Evolutionary conservation across 495 filamentous ascomycete species (phyloP).

Genomic region (Penicillium waksmanii): DNA sequence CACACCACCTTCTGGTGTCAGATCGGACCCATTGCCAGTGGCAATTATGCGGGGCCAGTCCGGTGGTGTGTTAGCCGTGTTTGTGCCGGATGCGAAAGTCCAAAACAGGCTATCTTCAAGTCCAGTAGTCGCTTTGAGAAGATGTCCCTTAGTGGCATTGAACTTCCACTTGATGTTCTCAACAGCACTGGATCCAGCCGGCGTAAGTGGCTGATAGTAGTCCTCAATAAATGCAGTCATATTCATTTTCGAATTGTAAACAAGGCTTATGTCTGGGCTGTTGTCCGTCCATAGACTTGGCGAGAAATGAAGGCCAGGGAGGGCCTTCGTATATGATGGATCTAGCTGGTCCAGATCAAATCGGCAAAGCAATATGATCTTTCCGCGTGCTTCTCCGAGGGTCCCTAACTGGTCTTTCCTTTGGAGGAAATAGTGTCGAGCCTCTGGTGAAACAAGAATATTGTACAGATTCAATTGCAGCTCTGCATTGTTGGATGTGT

Average conservation of each 20-base stretch:
- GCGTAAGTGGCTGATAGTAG: slow-evolving; percentile 40
- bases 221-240: slow-evolving; percentile 49
- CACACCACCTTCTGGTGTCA: slow-evolving; percentile 45
- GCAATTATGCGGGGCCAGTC: slow-evolving; percentile 54
- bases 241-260: slow-evolving; percentile 38
- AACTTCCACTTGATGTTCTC: slow-evolving; percentile 47
- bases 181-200: slow-evolving; percentile 27
- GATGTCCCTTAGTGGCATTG: slow-evolving; percentile 35
- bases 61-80: slow-evolving; percentile 43
- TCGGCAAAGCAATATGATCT: slow-evolving; percentile 44
- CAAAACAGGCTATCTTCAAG: slow-evolving; percentile 47
- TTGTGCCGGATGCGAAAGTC: slow-evolving; percentile 51
- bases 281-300: slow-evolving; percentile 45
- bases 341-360: slow-evolving; percentile 45
- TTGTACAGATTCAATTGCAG: slow-evolving; percentile 40
- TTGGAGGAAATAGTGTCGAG: slow-evolving; percentile 43
- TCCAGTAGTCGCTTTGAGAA: background rate
- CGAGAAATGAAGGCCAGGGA: slow-evolving; percentile 48
- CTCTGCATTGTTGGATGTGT: slow-evolving; percentile 37
- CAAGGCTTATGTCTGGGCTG: slow-evolving; percentile 33
- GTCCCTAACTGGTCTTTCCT: slow-evolving; percentile 40
- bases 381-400: slow-evolving; percentile 45
- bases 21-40: slow-evolving; percentile 43
- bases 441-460: slow-evolving; percentile 36
- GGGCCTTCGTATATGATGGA: slow-evolving; percentile 26